Base-by-base conservation (phyloP, 306 rosid genomes). In the Castanospermum australe region DNA sequence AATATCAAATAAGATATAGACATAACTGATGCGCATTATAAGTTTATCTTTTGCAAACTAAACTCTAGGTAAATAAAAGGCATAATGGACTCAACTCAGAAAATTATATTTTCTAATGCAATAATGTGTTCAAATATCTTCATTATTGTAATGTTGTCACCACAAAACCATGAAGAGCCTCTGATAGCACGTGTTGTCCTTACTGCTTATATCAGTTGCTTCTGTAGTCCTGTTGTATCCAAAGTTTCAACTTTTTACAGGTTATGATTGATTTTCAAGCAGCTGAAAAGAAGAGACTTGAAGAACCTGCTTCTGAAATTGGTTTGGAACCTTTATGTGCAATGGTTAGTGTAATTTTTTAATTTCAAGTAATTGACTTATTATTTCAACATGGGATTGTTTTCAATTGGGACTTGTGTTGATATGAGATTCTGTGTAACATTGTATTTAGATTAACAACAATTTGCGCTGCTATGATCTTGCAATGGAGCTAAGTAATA, bases 261-360 rank as follows among this genome's bases (percentile, higher is more conserved):
- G 96, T 95, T 32, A 95, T 95, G 99, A 92, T 90, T 83, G 98
- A 95, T 87, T 95, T 91, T 90, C 99, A 95, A 95, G 92, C 91
- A 15, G 97, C 98, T 45, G 98, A 95, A 92, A 91, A 91, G 87
- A 62, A 85, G 88, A 88, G 97, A 82, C 90, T 95, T 61, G 87
- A 84, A 81, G 99, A 92, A 81, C 97, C 99, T 67, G 98, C 98
- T 79, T 95, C 98, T 81, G 99, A 95, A 85, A 85, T 92, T 84
- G 98, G 99, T 81, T 79, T 95, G 85, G 97, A 95, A 81, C 92
- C 98, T 68, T 77, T 95, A 41, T 95, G 97, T 78, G 99, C 99
- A 57, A 86, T 95, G 99, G 99, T 95, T 67, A 77, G 95, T 90
- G 28, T 38, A 70, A 65, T 47, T 24, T 59, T 18, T 71, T 39